Base-by-base conservation (phyloP, 2,329 filamentous ascomycete species). In the Hypoxylon sp. region DNA sequence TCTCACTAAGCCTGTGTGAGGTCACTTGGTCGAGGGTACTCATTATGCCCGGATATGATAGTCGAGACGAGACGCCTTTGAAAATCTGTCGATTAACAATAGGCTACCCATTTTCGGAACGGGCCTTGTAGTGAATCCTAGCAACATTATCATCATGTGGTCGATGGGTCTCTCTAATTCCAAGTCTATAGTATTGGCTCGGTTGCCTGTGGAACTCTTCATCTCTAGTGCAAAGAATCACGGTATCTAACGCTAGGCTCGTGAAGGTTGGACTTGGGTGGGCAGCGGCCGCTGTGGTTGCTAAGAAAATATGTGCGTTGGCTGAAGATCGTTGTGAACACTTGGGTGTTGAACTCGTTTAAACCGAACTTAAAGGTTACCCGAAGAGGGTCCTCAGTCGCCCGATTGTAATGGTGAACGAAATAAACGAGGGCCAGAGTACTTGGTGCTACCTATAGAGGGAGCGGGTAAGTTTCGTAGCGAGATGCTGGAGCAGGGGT, bases 21-120 rank as follows among this genome's bases (percentile, higher is more conserved):
- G 60, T 64, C 61, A 65, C 55, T 60, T 41, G 23, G 50, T 52
- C 46, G 38, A 55, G 45, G 53, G 59, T 68, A 62, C 65, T 61
- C 64, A 53, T 57, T 63, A 59, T 60, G 57, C 59, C 58, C 57
- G 53, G 59, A 50, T 32, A 55, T 38, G 51, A 55, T 52, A 49
- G 48, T 43, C 50, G 41, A 43, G 49, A 56, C 51, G 38, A 19
- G 17, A 21, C 17, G 9, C 19, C 23, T 52, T 45, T 41, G 14
- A 32, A 17, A 58, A 34, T 38, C 48, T 45, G 50, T 28, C n/a
- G 21, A 60, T 32, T 59, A 41, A 13, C 14, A 46, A 56, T 32
- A 60, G 14, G 34, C 52, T 61, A 51, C 52, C 25, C 19, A 36
- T 51, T 56, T 49, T 56, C 30, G 48, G 52, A 32, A 36, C 28